Evolutionary conservation across 805 yeast species (phyloP), one percentile per base, ranked within the genome.

Genomic region (Ogataea naganishii): DNA sequence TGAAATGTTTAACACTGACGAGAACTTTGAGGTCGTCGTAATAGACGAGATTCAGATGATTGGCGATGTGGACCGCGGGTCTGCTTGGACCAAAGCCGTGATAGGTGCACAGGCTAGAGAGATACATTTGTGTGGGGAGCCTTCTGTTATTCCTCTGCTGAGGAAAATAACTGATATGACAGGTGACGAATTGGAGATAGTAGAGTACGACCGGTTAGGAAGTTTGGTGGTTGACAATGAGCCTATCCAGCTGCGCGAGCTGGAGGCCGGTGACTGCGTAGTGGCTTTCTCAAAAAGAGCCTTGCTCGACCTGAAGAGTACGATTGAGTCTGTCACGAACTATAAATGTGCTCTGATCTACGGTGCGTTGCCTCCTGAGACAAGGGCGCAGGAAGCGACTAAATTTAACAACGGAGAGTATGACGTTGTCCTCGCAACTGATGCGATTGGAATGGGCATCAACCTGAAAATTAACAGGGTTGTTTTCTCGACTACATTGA

Each of bases 21-120:
- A 65, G 23, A 66, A 69, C 21, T 74, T 79, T 65, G 98, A 92
- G 41, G 80, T 86, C 14, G 88, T 92, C 31, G 88, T 92, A 14
- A 69, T 92, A 17, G 98, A 92, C 60, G 98, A 92, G 51, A 89
- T 92, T 40, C 98, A 92, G 53, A 86, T 92, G 97, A 75, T 92
- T 42, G 75, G 72, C 2, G 95, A 88, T 47, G 60, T 61, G 6
- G 59, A 58, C 12, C 58, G 99, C 39, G 99, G 99, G 0, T 75
- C 82, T 60, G 94, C 96, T 0, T 92, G 98, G 97, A 80, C 96
- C 0, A 75, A 75, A 41, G 96, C 95, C 0, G 59, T 92, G 1
- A 58, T 92, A 20, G 97, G 97, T 4, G 92, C 77, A 0, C 70
- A 71, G 35, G 94, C 96, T 4, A 74, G 74, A 32, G 95, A 85